Evolutionary conservation across 148 eudicot genomes (phyloP), one percentile per base, ranked within the genome.

Genomic region (Nepenthes gracilis): DNA sequence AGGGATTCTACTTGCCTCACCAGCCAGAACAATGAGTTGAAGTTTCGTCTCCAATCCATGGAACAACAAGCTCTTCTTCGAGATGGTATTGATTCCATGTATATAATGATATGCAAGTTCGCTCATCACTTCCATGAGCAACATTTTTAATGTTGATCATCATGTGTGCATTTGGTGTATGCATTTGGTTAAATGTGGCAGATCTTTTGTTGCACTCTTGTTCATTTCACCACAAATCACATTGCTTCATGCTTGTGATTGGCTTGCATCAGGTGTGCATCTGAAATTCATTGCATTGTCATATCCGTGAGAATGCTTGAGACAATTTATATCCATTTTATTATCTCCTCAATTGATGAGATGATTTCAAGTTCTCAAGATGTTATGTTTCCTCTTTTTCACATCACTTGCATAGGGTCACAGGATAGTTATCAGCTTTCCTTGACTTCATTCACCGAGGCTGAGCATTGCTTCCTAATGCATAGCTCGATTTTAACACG

Each of bases 11-110:
- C 90, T 33, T 88, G 94, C 57, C 85, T 92, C 54, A 77, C 79
- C 43, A 83, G 75, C 76, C 88, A 82, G 59, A 92, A 92, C 77
- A 80, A 78, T 37, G 98, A 92, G 77, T 74, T 92, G 71, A 92
- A 92, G 81, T 86, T 92, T 67, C 96, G 98, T 51, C 76, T 92
- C 61, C 88, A 88, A 76, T 90, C 98, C 38, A 83, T 88, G 96
- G 98, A 92, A 65, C 98, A 92, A 70, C 96, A 92, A 73, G 94
- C 96, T 49, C 96, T 85, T 49, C 96, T 92, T 53, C 90, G 98
- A 47, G 96, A 92, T 68, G 96, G 97, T 92, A 83, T 72, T 64
- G 34, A 14, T 58, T 61, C n/a, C 36, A 50, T 34, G 0, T 55
- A 32, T 33, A 32, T 23, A 23, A 23, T 23, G 23, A 23, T 23